Evolutionary conservation across 2,329 filamentous ascomycete species (phyloP).

Genomic region (Calonectria montana): DNA sequence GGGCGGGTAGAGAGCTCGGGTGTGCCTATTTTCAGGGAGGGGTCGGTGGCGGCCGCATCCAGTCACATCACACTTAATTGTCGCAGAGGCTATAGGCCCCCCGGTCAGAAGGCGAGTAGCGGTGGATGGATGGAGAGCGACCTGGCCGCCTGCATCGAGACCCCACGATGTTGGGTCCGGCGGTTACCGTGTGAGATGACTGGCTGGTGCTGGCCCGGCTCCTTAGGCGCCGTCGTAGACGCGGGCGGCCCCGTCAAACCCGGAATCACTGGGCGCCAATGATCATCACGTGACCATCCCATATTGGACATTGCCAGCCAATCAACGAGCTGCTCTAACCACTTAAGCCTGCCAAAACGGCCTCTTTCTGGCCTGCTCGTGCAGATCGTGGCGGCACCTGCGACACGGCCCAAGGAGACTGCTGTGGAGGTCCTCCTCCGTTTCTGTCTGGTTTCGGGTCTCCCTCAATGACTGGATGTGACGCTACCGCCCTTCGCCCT

Average conservation of each 20-base stretch:
- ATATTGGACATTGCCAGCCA: neutral
- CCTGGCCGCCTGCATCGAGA: slow-evolving; percentile 11
- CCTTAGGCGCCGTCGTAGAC: slow-evolving; percentile 28
- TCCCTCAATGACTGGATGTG: slow-evolving; percentile 10
- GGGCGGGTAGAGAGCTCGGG: slow-evolving; percentile 6
- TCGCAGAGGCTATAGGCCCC: neutral
- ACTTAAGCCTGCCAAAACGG: slow-evolving; percentile 14
- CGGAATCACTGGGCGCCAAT: slow-evolving; percentile 15
- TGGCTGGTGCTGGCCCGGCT: slow-evolving; percentile 32
- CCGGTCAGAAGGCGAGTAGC: neutral
- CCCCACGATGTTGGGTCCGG: slow-evolving; percentile 34
- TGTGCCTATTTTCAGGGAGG: slow-evolving; percentile 5
- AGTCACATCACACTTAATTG: neutral
- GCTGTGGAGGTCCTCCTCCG: neutral
- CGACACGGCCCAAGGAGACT: slow-evolving; percentile 4
- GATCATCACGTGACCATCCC: slow-evolving; percentile 13
- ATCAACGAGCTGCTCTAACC: slow-evolving; percentile 16
- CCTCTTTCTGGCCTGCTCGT: neutral
- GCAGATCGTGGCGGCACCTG: slow-evolving; percentile 24
- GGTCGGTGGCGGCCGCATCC: neutral
- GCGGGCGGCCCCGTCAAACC: slow-evolving; percentile 2
- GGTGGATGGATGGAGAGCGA: neutral
- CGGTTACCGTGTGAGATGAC: slow-evolving; percentile 39
- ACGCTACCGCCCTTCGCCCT: slow-evolving; percentile 1
- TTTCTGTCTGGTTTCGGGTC: slow-evolving; percentile 15